Evolutionary conservation across 208 protist species (phyloP), one percentile per base, ranked within the genome.

Genomic region (Trypanosoma congolense): DNA sequence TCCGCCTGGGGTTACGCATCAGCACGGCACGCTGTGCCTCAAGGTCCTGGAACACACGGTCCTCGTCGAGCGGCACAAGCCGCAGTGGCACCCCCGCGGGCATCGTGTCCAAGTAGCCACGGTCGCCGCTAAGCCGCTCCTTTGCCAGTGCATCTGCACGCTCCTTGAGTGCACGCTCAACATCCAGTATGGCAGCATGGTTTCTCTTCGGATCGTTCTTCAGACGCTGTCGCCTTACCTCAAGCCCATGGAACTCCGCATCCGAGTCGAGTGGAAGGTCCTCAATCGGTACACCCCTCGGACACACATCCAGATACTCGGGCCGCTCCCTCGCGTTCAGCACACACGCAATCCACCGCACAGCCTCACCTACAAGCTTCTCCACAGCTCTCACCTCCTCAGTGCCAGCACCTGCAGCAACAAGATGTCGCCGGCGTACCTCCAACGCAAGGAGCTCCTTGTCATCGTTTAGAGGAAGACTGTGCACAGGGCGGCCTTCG

Each of bases 241-340:
- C 83, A 43, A 77, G 46, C 3, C 48, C 53, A 47, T 46, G 65
- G 61, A 91, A 91, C 22, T 35, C 40, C 41, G 55, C 60, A 57
- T 91, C 83, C n/a, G 68, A 50, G 55, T 88, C 83, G 8, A 91
- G 75, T 19, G 68, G 72, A 12, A 91, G 73, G 26, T 87, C 67
- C 26, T 63, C 61, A 14, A 73, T 30, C 5, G 75, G 77, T 52
- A 91, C 74, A 46, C 77, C 77, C 56, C 74, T 82, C 49, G 73
- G 77, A n/a, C 52, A 54, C 6, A 59, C 61, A 31, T 65, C 61
- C 41, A 90, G 61, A 63, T 70, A 90, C 42, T 73, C 66, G 1
- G 73, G 77, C 21, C 84, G 77, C 45, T 92, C 78, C 6, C 65
- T 68, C 41, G 75, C 73, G 64, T 87, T 87, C 46, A 87, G 52